These are phyloP conservation scores for Pseudopyricularia cyperi DNA, from an alignment of 2,329 filamentous ascomycete species.

Conservation along the genomic window DNA sequence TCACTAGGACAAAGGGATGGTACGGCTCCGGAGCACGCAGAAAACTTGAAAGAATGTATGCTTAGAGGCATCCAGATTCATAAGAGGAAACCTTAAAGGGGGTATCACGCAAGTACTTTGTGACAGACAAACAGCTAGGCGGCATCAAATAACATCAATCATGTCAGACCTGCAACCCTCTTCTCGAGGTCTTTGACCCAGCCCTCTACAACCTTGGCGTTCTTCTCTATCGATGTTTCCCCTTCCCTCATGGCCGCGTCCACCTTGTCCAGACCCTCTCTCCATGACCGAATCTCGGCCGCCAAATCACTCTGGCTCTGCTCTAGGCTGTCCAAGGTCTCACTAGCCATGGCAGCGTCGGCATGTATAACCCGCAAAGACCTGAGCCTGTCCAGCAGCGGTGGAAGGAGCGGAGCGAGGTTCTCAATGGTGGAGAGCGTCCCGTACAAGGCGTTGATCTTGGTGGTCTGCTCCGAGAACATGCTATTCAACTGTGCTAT, in stretches of 20 bases:
- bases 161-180: constrained; percentile 51
- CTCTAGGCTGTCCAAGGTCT: constrained; percentile 67
- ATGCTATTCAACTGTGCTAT: constrained; percentile 23
- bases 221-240: constrained; percentile 58
- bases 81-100: no score
- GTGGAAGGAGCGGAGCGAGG: constrained; percentile 71
- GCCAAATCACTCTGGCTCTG: constrained; percentile 70
- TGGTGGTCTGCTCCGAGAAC: constrained; percentile 57
- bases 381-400: constrained; percentile 71
- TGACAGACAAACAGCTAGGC: no score
- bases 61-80: no score
- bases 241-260: constrained; percentile 62
- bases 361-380: constrained; percentile 76
- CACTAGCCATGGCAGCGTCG: constrained; percentile 69
- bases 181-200: constrained; percentile 84
- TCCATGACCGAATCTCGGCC: constrained; percentile 75
- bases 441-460: constrained; percentile 85
- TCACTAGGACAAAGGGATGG: no score
- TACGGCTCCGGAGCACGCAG: no score
- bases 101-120: no score
- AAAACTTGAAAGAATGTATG: no score
- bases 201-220: constrained; percentile 71
- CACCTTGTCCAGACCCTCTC: constrained; percentile 64
- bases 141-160: background rate
- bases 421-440: constrained; percentile 80